Evolutionary conservation across 2,329 filamentous ascomycete species (phyloP).

Genomic region (Phialophora expanda): DNA sequence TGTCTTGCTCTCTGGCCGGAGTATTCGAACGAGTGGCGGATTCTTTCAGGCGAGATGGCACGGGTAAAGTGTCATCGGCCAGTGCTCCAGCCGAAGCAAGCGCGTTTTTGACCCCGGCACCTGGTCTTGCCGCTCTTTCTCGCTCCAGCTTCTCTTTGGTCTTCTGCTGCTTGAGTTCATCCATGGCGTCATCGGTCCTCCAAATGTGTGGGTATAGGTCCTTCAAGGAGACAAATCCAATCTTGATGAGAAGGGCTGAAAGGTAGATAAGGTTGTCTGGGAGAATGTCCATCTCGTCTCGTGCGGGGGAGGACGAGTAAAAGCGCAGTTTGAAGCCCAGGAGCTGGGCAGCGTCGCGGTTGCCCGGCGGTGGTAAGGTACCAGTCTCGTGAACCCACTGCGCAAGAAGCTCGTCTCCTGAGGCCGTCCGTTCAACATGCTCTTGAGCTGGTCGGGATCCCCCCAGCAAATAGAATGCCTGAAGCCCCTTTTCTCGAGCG

Average conservation of each 20-base stretch:
- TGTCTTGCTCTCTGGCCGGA: slow-evolving; percentile 57
- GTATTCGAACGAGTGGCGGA: slow-evolving; percentile 58
- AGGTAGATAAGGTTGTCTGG: slow-evolving; percentile 94
- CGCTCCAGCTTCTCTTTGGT: slow-evolving; percentile 78
- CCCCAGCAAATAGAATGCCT: slow-evolving; percentile 89
- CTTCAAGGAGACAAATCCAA: slow-evolving; percentile 90
- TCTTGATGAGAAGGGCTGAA: slow-evolving; percentile 89
- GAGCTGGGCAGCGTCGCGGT: slow-evolving; percentile 88
- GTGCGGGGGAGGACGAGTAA: slow-evolving; percentile 76
- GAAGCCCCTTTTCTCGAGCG: slow-evolving; percentile 75
- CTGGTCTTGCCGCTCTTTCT: slow-evolving; percentile 72
- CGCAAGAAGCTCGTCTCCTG: slow-evolving; percentile 62
- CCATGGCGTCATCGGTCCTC: slow-evolving; percentile 83
- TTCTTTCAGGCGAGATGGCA: slow-evolving; percentile 60
- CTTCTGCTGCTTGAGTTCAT: slow-evolving; percentile 70
- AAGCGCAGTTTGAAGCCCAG: slow-evolving; percentile 97
- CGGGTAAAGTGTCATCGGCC: slow-evolving; percentile 74
- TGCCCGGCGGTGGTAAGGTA: slow-evolving; percentile 82
- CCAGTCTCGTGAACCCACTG: slow-evolving; percentile 82
- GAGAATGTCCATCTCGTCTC: slow-evolving; percentile 75
- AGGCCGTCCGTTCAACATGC: slow-evolving; percentile 51
- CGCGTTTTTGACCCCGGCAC: slow-evolving; percentile 75
- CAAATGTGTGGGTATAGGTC: slow-evolving; percentile 93
- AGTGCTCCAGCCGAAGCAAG: slow-evolving; percentile 85
- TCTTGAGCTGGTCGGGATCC: slow-evolving; percentile 68